Evolutionary conservation across 2,329 filamentous ascomycete genomes (phyloP).

Genomic region (Talaromyces amestolkiae): DNA sequence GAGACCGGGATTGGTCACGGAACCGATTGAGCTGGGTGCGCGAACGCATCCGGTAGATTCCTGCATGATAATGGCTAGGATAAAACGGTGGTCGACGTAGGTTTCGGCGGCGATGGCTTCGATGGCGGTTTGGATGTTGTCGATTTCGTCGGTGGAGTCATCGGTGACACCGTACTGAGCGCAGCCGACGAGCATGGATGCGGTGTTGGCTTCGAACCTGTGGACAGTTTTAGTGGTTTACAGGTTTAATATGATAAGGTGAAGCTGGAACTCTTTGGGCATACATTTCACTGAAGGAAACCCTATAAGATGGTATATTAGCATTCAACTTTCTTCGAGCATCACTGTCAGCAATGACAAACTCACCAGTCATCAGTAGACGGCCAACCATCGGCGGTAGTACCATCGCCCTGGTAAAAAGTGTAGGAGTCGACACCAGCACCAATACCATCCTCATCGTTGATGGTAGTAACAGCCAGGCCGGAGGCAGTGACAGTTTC

Average conservation of each 20-base stretch:
- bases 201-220: conserved; percentile 17
- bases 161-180: conserved; percentile 6
- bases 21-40: conserved; percentile 23
- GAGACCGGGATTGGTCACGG: conserved; percentile 26
- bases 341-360: not conserved
- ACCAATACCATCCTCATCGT: conserved; percentile 17
- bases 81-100: conserved; percentile 32
- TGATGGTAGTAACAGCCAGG: conserved; percentile 14
- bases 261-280: not conserved
- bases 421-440: conserved; percentile 18
- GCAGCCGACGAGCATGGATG: conserved; percentile 13
- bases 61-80: conserved; percentile 36
- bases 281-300: conserved; percentile 22
- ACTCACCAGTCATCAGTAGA: conserved; percentile 21
- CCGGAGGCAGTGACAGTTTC: conserved; percentile 18
- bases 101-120: conserved; percentile 28
- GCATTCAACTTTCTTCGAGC: not conserved
- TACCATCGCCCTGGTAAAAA: conserved; percentile 24
- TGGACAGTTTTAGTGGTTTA: not conserved
- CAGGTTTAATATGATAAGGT: not conserved
- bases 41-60: conserved; percentile 31
- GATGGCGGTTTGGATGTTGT: conserved; percentile 32
- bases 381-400: conserved; percentile 22
- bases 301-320: conserved; percentile 7
- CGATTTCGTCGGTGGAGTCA: conserved; percentile 26